Percentiles rank a stretch among this genome's conserved stretches.
Evolutionary conservation across 169 alveolate species (phyloP).

Genomic region (Eimeria acervulina): DNA sequence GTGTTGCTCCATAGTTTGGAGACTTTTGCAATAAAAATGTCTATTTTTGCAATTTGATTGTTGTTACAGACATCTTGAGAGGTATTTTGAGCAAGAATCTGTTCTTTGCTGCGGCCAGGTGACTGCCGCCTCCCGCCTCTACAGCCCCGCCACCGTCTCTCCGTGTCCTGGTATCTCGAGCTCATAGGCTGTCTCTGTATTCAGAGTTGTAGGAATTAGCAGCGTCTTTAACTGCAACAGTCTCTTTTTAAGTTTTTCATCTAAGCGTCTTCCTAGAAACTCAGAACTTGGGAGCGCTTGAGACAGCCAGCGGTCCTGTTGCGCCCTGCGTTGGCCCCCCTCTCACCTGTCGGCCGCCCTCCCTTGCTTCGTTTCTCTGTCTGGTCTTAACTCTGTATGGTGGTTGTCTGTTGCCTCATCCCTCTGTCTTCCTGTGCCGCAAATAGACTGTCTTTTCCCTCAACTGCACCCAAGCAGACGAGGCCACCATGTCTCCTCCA

Average conservation of each 20-base stretch:
- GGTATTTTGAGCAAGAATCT: background rate
- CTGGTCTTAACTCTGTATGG: background rate
- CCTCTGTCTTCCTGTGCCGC: background rate
- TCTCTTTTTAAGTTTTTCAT: background rate
- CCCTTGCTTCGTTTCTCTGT: background rate
- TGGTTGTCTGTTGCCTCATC: background rate
- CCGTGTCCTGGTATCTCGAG: background rate
- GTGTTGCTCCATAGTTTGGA: background rate
- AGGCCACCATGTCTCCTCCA: background rate
- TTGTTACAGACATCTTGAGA: background rate
- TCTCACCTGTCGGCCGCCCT: slow-evolving; percentile 12
- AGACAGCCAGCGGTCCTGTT: background rate
- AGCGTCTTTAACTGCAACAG: background rate
- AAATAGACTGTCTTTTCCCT: background rate
- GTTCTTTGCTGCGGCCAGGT: background rate
- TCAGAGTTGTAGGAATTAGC: background rate
- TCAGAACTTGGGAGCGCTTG: background rate
- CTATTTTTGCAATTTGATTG: background rate
- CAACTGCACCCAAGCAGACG: background rate
- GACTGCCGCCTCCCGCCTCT: slow-evolving; percentile 28
- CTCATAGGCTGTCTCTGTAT: background rate
- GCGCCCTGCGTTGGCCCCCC: background rate
- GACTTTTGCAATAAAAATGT: background rate
- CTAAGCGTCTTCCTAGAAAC: background rate
- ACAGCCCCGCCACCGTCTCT: slow-evolving; percentile 56